Evolutionary conservation across 2,329 filamentous ascomycete species (phyloP).

Genomic region (Neofusicoccum umdonicola): DNA sequence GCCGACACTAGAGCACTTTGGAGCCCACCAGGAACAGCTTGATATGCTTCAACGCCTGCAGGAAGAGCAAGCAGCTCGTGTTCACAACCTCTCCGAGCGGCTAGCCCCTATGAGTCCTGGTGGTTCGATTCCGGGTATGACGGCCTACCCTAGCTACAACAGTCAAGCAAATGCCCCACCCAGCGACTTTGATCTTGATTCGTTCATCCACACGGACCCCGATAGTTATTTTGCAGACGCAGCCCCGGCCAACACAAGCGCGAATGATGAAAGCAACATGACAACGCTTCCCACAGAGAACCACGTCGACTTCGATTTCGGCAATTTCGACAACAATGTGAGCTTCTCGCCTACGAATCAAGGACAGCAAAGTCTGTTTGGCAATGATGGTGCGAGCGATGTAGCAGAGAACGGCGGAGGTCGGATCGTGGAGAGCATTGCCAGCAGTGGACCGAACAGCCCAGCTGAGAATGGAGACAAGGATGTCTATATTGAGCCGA

Average conservation of each 20-base stretch:
- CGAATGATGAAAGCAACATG: conserved; percentile 22
- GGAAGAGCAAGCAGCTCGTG: conserved; percentile 71
- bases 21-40: conserved; percentile 70
- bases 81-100: conserved; percentile 70
- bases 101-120: conserved; percentile 79
- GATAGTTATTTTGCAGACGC: conserved; percentile 51
- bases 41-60: conserved; percentile 77
- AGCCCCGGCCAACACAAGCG: conserved; percentile 17
- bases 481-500: background rate
- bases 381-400: background rate
- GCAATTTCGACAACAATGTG: conserved; percentile 18
- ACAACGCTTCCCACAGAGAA: conserved; percentile 25
- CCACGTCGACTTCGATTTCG: conserved; percentile 21
- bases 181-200: conserved; percentile 42
- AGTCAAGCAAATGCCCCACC: conserved; percentile 15
- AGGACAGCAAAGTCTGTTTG: background rate
- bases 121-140: conserved; percentile 57
- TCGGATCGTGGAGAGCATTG: conserved; percentile 33
- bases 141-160: background rate
- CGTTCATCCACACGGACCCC: conserved; percentile 47
- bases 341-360: conserved; percentile 15
- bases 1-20: conserved; percentile 61
- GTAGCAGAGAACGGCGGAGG: conserved; percentile 20
- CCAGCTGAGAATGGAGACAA: conserved; percentile 20
- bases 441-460: conserved; percentile 30